Percentiles rank a stretch among this genome's conserved stretches.
Conservation (phyloP, 768 basidiomycete genomes). For the Kwoniella bestiolae region DNA sequence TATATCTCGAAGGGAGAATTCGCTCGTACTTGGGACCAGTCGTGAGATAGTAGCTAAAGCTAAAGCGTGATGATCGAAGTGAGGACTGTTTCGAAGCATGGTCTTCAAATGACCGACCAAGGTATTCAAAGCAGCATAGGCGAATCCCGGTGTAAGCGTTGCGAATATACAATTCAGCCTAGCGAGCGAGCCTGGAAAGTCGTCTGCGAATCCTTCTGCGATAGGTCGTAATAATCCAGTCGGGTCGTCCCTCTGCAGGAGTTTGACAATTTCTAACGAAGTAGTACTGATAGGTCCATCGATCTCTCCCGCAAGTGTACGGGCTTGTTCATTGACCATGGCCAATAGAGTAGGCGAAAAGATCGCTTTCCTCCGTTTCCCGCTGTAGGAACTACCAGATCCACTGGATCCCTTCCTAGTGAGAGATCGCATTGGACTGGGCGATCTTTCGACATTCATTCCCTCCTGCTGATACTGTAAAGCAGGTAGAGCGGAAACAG, state of each 20-base stretch:
- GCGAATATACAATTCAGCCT: conserved; percentile 27
- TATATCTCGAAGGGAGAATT: conserved; percentile 44
- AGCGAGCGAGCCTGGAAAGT: conserved; percentile 27
- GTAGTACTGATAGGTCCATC: conserved; percentile 17
- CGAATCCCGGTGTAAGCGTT: conserved; percentile 36
- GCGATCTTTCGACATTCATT: background rate
- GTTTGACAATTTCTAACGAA: conserved; percentile 30
- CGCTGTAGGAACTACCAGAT: conserved; percentile 15
- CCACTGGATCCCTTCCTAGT: conserved; percentile 27
- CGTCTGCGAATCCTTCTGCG: conserved; percentile 23
- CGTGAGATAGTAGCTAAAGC: conserved; percentile 35
- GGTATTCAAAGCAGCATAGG: conserved; percentile 38
- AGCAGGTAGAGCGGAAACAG: conserved; percentile 35
- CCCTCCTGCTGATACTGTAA: conserved; percentile 30
- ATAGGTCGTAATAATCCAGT: conserved; percentile 33
- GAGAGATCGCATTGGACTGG: conserved; percentile 28
- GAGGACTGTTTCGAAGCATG: conserved; percentile 18
- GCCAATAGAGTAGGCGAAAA: conserved; percentile 37
- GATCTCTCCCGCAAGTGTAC: conserved; percentile 14
- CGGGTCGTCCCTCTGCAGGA: conserved; percentile 43
- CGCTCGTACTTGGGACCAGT: conserved; percentile 27
- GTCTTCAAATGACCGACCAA: conserved; percentile 42
- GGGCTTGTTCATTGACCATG: conserved; percentile 32
- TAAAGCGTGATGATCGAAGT: conserved; percentile 20
- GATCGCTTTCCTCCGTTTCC: conserved; percentile 27